Base-by-base conservation (phyloP, 148 eudicot genomes). In the Oxyria digyna region DNA sequence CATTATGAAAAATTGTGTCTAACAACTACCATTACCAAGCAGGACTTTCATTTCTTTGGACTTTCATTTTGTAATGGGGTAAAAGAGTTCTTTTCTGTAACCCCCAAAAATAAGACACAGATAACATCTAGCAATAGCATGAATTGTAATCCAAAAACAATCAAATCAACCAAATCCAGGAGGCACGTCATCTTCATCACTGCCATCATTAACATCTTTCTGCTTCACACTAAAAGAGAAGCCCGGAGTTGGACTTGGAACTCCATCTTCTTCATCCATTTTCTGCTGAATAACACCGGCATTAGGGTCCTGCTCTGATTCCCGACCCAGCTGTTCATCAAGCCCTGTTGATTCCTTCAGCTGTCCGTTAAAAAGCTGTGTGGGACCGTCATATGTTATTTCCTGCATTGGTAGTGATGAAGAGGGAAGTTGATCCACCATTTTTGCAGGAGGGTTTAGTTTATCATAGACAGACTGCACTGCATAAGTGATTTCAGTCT, bases 171-270 rank as follows among this genome's bases (percentile, higher is more conserved):
- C 89, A 73, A 92, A 92, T 37, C 96, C 97, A 15, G 96, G 96
- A 69, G 97, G 97, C 68, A 81, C 78, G 68, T 89, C 96, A 55
- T 85, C 96, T 62, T 89, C 97, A 43, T 92, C 96, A 67, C 87
- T 87, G 10, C 76, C 70, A 41, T 52, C 74, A 71, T 76, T 73
- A 43, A 73, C 65, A 68, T 80, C 71, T 70, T 77, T 74, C 20
- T 68, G 72, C 41, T 68, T n/a, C n/a, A n/a, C 75, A 9, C 29
- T 74, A 15, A 70, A 62, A 12, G 76, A 69, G 71, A 73, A 76
- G 12, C 83, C 84, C 59, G 89, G 91, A 26, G 84, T 84, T 8
- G 79, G 74, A 45, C 73, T 73, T 52, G 57, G 57, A 29, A 78
- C 77, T 55, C 70, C 49, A 65, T 74, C 70, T 24, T 78, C 20